Conservation (phyloP, 352 stramenopile genomes). For the Phytophthora constricta region DNA sequence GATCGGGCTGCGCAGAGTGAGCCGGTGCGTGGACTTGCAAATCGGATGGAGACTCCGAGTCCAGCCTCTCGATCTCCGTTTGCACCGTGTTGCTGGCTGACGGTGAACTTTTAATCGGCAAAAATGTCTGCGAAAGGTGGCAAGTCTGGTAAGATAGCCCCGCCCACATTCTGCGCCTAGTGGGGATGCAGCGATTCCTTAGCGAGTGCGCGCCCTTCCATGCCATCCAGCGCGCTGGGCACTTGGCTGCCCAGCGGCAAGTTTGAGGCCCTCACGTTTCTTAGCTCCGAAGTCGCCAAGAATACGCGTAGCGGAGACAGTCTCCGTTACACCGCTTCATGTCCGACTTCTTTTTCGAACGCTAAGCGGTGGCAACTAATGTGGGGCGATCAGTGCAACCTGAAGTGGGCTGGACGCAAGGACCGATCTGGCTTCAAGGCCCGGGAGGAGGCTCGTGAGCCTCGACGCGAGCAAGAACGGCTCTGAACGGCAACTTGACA, state of each 20-base stretch:
- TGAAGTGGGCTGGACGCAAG: neutral
- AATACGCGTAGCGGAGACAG: constrained; percentile 20
- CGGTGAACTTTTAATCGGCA: constrained; percentile 19
- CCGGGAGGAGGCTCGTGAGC: neutral
- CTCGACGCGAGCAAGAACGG: constrained; percentile 29
- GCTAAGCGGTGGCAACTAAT: constrained; percentile 8
- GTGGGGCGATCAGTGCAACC: neutral
- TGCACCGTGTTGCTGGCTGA: neutral
- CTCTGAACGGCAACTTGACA: constrained; percentile 44
- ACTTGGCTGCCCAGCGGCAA: no score
- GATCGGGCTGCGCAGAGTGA: constrained; percentile 27
- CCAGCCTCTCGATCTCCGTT: neutral
- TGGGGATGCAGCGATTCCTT: neutral
- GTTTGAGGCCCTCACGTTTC: no score
- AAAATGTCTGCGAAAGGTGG: constrained; percentile 16
- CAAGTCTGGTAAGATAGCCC: neutral
- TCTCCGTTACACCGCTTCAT: constrained; percentile 32
- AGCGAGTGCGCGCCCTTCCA: neutral
- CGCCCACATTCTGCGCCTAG: constrained; percentile 10
- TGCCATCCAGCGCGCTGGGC: constrained; percentile 14
- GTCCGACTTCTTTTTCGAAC: constrained; percentile 27
- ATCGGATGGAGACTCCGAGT: neutral
- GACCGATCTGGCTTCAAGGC: neutral
- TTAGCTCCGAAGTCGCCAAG: neutral
- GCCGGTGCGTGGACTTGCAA: neutral